Conservation (phyloP, 129 eudicot species). For the Gnaphalium uliginosum region DNA sequence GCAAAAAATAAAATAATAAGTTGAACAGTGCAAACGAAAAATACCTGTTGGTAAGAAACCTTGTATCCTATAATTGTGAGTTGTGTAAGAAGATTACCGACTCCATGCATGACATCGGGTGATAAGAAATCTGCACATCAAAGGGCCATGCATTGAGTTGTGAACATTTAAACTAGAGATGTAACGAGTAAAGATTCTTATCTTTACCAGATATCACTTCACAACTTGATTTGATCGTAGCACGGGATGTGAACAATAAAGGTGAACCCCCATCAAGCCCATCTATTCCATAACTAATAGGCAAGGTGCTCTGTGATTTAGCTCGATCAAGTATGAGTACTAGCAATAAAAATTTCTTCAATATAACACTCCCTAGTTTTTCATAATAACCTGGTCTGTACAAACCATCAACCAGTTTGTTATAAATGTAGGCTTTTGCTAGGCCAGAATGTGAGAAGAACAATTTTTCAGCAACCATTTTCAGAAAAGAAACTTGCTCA, state of each 20-base stretch:
- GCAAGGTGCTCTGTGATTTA: constrained; percentile 76
- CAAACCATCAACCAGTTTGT: constrained; percentile 86
- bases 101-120: constrained; percentile 98
- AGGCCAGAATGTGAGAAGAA: constrained; percentile 77
- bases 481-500: constrained; percentile 77
- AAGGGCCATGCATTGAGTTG: constrained; percentile 5
- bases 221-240: constrained; percentile 67
- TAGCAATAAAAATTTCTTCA: constrained; percentile 84
- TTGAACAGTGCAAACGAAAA: not conserved
- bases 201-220: constrained; percentile 69
- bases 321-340: constrained; percentile 85
- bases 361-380: constrained; percentile 69
- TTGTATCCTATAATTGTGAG: constrained; percentile 82
- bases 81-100: constrained; percentile 88
- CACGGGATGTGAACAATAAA: constrained; percentile 60
- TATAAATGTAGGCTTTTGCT: constrained; percentile 75
- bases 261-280: constrained; percentile 99
- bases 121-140: constrained; percentile 66
- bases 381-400: constrained; percentile 98
- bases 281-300: constrained; percentile 87
- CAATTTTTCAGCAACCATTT: constrained; percentile 76
- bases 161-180: constrained; percentile 5
- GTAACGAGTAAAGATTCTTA: not conserved
- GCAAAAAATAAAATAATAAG: not conserved
- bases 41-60: constrained; percentile 82